Evolutionary conservation across 192 early-diverging fungal genomes (phyloP), one percentile per base, ranked within the genome.

Genomic region (Backusella tuberculispora): DNA sequence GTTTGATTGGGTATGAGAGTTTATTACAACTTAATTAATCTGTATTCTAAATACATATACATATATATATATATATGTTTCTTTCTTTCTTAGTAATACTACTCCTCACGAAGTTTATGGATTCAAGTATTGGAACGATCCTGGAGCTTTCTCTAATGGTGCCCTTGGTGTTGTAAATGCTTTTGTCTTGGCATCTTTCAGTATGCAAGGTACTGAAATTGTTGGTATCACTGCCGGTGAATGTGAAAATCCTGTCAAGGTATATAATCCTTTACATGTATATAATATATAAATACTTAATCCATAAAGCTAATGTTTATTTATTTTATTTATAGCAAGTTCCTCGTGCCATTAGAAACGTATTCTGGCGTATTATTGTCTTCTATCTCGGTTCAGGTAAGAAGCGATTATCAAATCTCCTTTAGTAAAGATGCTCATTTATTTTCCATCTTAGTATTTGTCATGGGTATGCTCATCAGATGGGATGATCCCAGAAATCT

Each of bases 191-290:
- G 94, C 95, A 12, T 92, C 90, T 40, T 95, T 95, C 78, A 90
- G 92, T 66, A 91, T 94, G 80, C 90, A 91, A 77, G 96, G 96
- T 43, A 94, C 95, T 7, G 95, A 97, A 72, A 84, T 97, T 10
- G 89, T 97, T 46, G 96, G 95, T 56, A 89, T 97, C 69, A 93
- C 96, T 7, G 94, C 94, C 19, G 96, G 94, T 77, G 96, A 97
- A 83, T 90, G 90, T 56, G 88, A 85, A 24, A 95, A 96, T 80
- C 96, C 96, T 13, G 78, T 81, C 9, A 90, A 91, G 69, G 89
- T 88, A 46, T 19, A 50, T 21, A 24, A 9, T 53, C 2, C 3
- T 56, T 56, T 14, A 2, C 24, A 26, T 24, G 13, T 14, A 26
- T 10, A 2, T 24, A 9, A 9, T 43, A 43, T 86, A 17, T n/a